Evolutionary conservation across 768 basidiomycete species (phyloP).

Genomic region (Collybia nuda): DNA sequence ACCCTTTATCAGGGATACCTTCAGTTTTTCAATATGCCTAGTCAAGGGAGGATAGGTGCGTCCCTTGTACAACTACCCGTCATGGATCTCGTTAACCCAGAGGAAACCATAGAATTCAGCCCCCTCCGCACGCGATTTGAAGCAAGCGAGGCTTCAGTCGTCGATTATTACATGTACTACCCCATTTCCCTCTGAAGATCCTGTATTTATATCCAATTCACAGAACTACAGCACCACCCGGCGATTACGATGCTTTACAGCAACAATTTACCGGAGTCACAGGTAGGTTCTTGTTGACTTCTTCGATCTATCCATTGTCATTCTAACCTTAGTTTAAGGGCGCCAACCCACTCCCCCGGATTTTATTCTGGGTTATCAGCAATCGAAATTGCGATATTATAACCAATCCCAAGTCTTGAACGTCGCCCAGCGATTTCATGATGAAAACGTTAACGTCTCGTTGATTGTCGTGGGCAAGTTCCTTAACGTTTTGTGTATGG

Average conservation of each 20-base stretch:
- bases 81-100: neutral
- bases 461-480: conserved; percentile 31
- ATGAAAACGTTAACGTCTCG: conserved; percentile 33
- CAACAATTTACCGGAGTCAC: conserved; percentile 34
- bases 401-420: conserved; percentile 33
- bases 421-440: conserved; percentile 34
- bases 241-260: conserved; percentile 34
- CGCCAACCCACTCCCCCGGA: conserved; percentile 36
- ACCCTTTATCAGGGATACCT: conserved; percentile 27
- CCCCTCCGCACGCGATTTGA: conserved; percentile 29
- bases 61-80: neutral
- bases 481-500: neutral
- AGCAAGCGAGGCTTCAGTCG: conserved; percentile 28
- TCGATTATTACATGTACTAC: conserved; percentile 34
- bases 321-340: conserved; percentile 14
- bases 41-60: conserved; percentile 32
- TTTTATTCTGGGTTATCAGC: conserved; percentile 34
- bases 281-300: conserved; percentile 16
- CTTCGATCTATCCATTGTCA: neutral
- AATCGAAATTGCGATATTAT: conserved; percentile 35
- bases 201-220: neutral
- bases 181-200: neutral
- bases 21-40: conserved; percentile 35
- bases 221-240: conserved; percentile 32
- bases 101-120: conserved; percentile 25